phyloP scores from a whole-genome alignment of 257 asterid genomes.

The Haberlea rhodopensis region DNA sequence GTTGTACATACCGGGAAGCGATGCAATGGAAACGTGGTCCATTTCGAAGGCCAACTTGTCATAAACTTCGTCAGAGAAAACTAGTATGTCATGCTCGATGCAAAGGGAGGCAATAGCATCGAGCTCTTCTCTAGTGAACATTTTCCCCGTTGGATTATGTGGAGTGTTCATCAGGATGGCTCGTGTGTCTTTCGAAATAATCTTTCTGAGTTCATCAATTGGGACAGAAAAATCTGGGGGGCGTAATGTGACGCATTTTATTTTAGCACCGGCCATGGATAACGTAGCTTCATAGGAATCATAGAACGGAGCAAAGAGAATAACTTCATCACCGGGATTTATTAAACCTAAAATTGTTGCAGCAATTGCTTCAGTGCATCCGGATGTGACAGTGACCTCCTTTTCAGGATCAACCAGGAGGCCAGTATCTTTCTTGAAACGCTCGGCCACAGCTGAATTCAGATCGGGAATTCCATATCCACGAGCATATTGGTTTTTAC shows the following conservation, averaged over 20 bases:
- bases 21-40: conserved; percentile 89
- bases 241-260: conserved; percentile 60
- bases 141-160: conserved; percentile 95
- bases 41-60: conserved; percentile 87
- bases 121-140: conserved; percentile 79
- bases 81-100: conserved; percentile 71
- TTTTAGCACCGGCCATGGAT: conserved; percentile 92
- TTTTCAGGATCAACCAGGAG: conserved; percentile 74
- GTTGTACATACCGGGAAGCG: conserved; percentile 85
- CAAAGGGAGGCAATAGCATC: conserved; percentile 63
- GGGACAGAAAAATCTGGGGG: conserved; percentile 86
- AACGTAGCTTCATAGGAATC: conserved; percentile 94
- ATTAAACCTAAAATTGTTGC: conserved; percentile 88
- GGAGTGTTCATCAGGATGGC: conserved; percentile 90
- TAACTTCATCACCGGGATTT: conserved; percentile 92
- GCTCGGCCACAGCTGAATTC: conserved; percentile 77
- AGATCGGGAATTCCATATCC: conserved; percentile 93
- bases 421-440: conserved; percentile 78
- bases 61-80: conserved; percentile 81
- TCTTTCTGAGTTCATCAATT: conserved; percentile 69
- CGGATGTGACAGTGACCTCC: conserved; percentile 90
- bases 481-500: conserved; percentile 93
- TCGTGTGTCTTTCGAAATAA: conserved; percentile 67
- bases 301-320: conserved; percentile 90
- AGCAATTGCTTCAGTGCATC: conserved; percentile 98